phyloP scores from a whole-genome alignment of 1,284 basidiomycete species.

The Waitea zeae region DNA sequence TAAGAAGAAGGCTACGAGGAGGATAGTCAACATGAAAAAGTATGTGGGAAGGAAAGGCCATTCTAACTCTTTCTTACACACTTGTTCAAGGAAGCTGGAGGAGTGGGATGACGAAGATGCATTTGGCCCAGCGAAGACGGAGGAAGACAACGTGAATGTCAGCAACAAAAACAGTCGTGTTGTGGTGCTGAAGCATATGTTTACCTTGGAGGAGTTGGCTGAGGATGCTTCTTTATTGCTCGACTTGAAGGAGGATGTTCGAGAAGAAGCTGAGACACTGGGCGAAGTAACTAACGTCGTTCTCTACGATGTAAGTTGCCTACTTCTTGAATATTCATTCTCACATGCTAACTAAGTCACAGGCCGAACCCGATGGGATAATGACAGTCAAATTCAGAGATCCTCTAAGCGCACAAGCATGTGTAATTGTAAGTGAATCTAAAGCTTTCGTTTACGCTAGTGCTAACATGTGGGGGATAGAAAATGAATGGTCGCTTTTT shows the following conservation, averaged over 20 bases:
- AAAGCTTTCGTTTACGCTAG: slow-evolving; percentile 1
- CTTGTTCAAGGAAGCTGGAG: slow-evolving; percentile 43
- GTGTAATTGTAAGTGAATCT: slow-evolving; percentile 50
- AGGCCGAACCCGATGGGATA: slow-evolving; percentile 88
- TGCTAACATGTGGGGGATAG: slow-evolving; percentile 17
- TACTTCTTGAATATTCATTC: background rate
- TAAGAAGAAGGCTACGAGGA: slow-evolving; percentile 64
- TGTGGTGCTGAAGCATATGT: slow-evolving; percentile 93
- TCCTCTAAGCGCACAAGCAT: slow-evolving; percentile 74
- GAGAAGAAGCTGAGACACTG: slow-evolving; percentile 81
- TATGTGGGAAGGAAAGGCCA: slow-evolving; percentile 18
- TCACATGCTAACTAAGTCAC: slow-evolving; percentile 6
- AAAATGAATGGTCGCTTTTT: slow-evolving; percentile 97
- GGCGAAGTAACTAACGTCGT: slow-evolving; percentile 96
- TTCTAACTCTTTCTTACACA: background rate
- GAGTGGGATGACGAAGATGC: slow-evolving; percentile 82
- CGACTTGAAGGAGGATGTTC: slow-evolving; percentile 91
- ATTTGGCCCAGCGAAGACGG: slow-evolving; percentile 50
- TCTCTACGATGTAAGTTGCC: slow-evolving; percentile 76
- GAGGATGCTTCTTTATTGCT: slow-evolving; percentile 78
- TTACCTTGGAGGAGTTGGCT: slow-evolving; percentile 74
- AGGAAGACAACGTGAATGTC: slow-evolving; percentile 27
- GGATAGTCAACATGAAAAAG: slow-evolving; percentile 85
- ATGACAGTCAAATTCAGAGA: slow-evolving; percentile 96
- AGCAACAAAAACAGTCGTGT: slow-evolving; percentile 52